Base-by-base conservation (phyloP, 371 early-diverging fungal genomes). In the Circinella umbellata region DNA sequence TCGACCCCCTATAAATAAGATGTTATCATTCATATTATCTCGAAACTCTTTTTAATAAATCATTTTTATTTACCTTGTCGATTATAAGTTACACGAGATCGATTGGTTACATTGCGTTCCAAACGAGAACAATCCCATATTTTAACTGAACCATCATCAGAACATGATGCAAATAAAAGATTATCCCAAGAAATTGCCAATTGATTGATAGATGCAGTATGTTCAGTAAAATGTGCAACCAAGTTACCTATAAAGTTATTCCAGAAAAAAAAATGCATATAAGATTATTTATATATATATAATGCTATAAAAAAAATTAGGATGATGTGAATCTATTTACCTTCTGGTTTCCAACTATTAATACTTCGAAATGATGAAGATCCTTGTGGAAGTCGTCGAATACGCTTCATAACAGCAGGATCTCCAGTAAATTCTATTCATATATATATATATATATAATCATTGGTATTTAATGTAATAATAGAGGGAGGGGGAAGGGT, bases 81-180 rank as follows among this genome's bases (percentile, higher is more conserved):
- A 46, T 85, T 81, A 71, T 94, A 92, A 1, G 91, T 91, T n/a
- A 91, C 85, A 20, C 93, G 82, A 0, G 96, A 88, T 42, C 91
- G 86, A 70, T 92, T 94, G 9, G 93, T 90, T 0, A 94, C 94
- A 68, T 93, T 94, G 61, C 89, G 88, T 65, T 95, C 94, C 20
- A 96, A 77, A 17, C 95, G 84, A 4, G 81, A 80, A 48, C 89
- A 91, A 74, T 97, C 98, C 93, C 96, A 97, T 39, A 96, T 86
- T 72, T 92, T 93, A 37, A 96, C 88, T 0, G 94, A 88, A 10
- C 94, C 95, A 75, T 96, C 96, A 60, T 93, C 92, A 3, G 94
- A 92, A 64, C 93, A 90, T 0, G 95, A 87, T 6, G 91, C 95
- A 86, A 97, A 96, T 68, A 94, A 88, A 4, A 82, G 78, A 69